Conservation (phyloP, 2,329 filamentous ascomycete genomes). For the Monilinia polystroma region DNA sequence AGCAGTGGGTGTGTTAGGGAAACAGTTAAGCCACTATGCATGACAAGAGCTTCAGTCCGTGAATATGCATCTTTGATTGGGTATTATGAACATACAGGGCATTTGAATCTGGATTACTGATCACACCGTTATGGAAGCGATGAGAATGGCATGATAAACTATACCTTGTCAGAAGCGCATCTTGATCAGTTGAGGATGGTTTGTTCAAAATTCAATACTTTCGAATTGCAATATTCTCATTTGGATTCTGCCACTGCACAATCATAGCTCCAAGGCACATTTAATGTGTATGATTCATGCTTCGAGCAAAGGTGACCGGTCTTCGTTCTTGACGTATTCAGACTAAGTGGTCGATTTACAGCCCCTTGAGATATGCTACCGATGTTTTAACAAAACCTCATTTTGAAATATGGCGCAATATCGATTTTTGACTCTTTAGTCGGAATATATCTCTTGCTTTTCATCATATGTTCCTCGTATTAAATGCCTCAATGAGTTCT, state of each 20-base stretch:
- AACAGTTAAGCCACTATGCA: neutral
- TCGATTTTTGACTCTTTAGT: neutral
- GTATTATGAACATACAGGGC: neutral
- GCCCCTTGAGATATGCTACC: neutral
- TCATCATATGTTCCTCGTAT: neutral
- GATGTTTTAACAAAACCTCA: neutral
- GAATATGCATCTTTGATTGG: neutral
- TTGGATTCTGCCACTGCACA: neutral
- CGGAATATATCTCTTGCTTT: neutral
- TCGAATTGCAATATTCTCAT: neutral
- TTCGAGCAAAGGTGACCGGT: neutral
- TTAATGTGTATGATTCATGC: neutral
- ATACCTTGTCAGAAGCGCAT: neutral
- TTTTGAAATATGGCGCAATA: neutral
- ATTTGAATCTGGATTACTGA: neutral
- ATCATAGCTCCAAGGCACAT: neutral
- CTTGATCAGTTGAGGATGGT: neutral
- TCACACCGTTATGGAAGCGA: neutral
- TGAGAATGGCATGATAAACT: neutral
- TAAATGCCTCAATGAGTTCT: conserved; percentile 9
- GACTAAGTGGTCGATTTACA: neutral
- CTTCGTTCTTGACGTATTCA: conserved; percentile 1
- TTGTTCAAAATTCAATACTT: neutral
- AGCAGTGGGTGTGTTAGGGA: neutral
- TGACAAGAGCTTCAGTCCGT: neutral